A percentile compares a stretch with the other conserved stretches of the same genome.
phyloP scores from a whole-genome alignment of 164 flowering plant genomes.

The Dillenia suffruticosa region DNA sequence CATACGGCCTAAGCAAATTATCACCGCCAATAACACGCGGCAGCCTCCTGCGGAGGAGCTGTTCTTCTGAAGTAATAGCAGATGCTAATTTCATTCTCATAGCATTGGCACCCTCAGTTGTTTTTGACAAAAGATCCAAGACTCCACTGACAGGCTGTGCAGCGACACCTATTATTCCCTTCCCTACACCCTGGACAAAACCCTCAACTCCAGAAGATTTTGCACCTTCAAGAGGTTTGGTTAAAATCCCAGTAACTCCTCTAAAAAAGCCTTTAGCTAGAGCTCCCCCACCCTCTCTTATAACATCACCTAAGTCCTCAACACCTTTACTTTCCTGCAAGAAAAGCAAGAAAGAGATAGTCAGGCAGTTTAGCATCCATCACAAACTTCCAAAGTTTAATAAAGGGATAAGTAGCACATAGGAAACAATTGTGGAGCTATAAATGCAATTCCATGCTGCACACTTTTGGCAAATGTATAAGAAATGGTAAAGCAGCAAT shows the following conservation, averaged over 20 bases:
- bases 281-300: constrained; percentile 99
- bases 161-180: constrained; percentile 97
- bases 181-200: constrained; percentile 98
- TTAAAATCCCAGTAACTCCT: constrained; percentile 95
- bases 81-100: constrained; percentile 92
- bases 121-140: constrained; percentile 91
- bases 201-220: constrained; percentile 98
- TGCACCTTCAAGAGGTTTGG: constrained; percentile 99
- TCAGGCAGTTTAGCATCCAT: too few relatives aligned
- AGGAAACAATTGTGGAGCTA: too few relatives aligned
- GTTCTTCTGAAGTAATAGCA: constrained; percentile 97
- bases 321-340: constrained; percentile 84
- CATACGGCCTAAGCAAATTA: constrained; percentile 86
- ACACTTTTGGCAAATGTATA: too few relatives aligned
- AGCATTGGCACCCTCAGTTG: constrained; percentile 99
- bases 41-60: constrained; percentile 82
- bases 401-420: too few relatives aligned
- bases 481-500: background rate
- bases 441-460: too few relatives aligned
- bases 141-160: constrained; percentile 99
- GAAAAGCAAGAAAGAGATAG: background rate
- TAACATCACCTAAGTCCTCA: constrained; percentile 88
- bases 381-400: too few relatives aligned
- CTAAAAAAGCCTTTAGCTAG: constrained; percentile 89
- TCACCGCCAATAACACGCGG: constrained; percentile 96